Evolutionary conservation across 2,329 filamentous ascomycete genomes (phyloP).

Genomic region (Verruconis gallopava): DNA sequence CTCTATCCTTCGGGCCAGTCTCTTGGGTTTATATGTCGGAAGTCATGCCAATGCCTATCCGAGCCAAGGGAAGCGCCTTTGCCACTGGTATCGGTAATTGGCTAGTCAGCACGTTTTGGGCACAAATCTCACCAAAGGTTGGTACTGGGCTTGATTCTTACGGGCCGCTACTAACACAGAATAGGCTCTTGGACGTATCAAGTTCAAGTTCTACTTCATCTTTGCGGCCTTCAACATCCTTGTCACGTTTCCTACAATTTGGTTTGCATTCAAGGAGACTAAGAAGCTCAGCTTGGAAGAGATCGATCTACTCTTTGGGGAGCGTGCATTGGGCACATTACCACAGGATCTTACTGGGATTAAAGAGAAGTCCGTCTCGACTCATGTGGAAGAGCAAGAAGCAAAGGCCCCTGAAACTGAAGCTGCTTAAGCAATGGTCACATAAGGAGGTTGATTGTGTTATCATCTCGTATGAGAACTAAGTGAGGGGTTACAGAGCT

Average conservation of each 20-base stretch:
- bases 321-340: conserved; percentile 21
- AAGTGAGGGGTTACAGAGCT: too few relatives aligned
- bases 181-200: conserved; percentile 1
- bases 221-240: conserved; percentile 40
- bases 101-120: conserved; percentile 46
- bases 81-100: conserved; percentile 45
- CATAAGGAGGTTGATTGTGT: too few relatives aligned
- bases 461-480: too few relatives aligned
- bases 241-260: conserved; percentile 34
- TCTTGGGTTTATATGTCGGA: conserved; percentile 55
- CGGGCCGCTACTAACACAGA: conserved; percentile 1
- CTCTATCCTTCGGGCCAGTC: conserved; percentile 22
- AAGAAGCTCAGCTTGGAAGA: conserved; percentile 43
- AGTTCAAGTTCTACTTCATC: conserved; percentile 44
- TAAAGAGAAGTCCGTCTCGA: neutral
- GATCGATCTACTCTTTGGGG: conserved; percentile 45
- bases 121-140: conserved; percentile 41
- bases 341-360: neutral
- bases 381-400: neutral
- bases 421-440: too few relatives aligned
- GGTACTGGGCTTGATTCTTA: neutral
- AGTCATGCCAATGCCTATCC: conserved; percentile 54
- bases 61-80: conserved; percentile 45
- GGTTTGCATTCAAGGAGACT: conserved; percentile 41
- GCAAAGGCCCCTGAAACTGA: neutral